These are phyloP conservation scores for Bombardia bombarda DNA, from an alignment of 495 filamentous ascomycete genomes.

Conservation along the genomic window DNA sequence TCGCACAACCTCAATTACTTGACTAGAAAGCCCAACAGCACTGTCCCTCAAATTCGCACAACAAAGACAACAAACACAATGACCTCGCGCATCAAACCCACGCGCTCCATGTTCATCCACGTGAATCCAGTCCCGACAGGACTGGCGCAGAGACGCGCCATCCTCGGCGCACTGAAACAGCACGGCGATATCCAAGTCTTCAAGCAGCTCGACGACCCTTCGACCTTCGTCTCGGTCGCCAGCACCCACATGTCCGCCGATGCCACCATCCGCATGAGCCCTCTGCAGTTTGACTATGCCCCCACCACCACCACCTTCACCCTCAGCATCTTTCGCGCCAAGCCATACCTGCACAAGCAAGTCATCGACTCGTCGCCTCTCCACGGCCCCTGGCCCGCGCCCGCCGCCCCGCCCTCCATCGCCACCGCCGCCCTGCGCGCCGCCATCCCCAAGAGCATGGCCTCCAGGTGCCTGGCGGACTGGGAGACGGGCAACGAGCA, in stretches of 20 bases:
- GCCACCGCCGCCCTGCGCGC: conserved; percentile 23
- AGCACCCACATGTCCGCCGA: conserved; percentile 12
- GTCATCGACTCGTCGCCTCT: conserved; percentile 29
- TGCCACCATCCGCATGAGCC: conserved; percentile 18
- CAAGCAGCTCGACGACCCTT: conserved; percentile 47
- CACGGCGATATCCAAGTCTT: conserved; percentile 74
- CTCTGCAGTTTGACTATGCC: conserved; percentile 15
- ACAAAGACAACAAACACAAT: neutral
- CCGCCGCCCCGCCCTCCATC: conserved; percentile 16
- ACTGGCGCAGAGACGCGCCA: conserved; percentile 62
- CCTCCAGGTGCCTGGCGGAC: conserved; percentile 31
- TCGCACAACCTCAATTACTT: no score
- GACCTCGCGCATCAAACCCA: neutral
- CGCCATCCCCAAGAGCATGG: conserved; percentile 27
- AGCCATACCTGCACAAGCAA: conserved; percentile 26
- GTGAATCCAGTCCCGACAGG: conserved; percentile 54
- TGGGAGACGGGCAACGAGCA: conserved; percentile 38
- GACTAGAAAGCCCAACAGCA: no score
- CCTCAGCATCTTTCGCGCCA: conserved; percentile 27
- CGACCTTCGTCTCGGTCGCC: conserved; percentile 34
- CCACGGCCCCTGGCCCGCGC: conserved; percentile 33
- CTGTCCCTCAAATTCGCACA: neutral
- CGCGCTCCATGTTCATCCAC: conserved; percentile 47
- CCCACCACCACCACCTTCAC: conserved; percentile 21
- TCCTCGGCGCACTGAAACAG: conserved; percentile 63